phyloP scores from a whole-genome alignment of 2,329 filamentous ascomycete genomes.

The Fusarium sarcochroum region DNA sequence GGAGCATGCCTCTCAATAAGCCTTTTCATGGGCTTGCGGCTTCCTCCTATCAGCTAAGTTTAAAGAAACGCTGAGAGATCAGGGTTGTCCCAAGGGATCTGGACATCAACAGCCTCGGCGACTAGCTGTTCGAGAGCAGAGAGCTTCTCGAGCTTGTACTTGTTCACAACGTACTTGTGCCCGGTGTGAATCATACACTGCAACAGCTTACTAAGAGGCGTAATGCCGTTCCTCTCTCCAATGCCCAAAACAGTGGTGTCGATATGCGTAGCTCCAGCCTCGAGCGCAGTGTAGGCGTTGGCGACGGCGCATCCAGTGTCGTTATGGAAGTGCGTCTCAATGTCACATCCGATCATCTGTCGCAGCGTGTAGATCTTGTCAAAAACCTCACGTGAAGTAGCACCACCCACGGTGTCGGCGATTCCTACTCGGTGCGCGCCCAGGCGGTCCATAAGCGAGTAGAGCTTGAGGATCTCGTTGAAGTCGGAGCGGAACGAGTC shows the following conservation, averaged over 20 bases:
- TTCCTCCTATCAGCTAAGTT: not conserved
- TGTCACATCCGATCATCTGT: slow-evolving; percentile 74
- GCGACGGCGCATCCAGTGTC: slow-evolving; percentile 93
- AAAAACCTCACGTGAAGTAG: slow-evolving; percentile 88
- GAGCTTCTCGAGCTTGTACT: slow-evolving; percentile 92
- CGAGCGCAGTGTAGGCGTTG: slow-evolving; percentile 88
- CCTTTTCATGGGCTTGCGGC: slow-evolving; percentile 12
- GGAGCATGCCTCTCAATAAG: slow-evolving; percentile 12
- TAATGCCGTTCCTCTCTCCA: slow-evolving; percentile 74
- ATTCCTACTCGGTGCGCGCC: slow-evolving; percentile 91
- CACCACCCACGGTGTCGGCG: slow-evolving; percentile 92
- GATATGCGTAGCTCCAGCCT: slow-evolving; percentile 87
- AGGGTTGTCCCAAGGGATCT: slow-evolving; percentile 36
- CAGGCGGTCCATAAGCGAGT: slow-evolving; percentile 85
- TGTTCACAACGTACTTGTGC: slow-evolving; percentile 86
- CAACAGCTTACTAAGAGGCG: slow-evolving; percentile 61
- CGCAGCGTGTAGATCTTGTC: slow-evolving; percentile 87
- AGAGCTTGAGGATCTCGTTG: slow-evolving; percentile 81
- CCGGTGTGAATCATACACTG: slow-evolving; percentile 56
- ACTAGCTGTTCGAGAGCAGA: slow-evolving; percentile 91
- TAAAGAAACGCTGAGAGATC: slow-evolving; percentile 6
- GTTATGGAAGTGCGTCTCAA: slow-evolving; percentile 75
- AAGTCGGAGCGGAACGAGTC: slow-evolving; percentile 90
- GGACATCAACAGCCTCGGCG: slow-evolving; percentile 68
- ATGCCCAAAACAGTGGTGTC: slow-evolving; percentile 81